These are phyloP conservation scores for Phylloporus sp. DNA, from an alignment of 768 basidiomycete species.

Conservation along the genomic window DNA sequence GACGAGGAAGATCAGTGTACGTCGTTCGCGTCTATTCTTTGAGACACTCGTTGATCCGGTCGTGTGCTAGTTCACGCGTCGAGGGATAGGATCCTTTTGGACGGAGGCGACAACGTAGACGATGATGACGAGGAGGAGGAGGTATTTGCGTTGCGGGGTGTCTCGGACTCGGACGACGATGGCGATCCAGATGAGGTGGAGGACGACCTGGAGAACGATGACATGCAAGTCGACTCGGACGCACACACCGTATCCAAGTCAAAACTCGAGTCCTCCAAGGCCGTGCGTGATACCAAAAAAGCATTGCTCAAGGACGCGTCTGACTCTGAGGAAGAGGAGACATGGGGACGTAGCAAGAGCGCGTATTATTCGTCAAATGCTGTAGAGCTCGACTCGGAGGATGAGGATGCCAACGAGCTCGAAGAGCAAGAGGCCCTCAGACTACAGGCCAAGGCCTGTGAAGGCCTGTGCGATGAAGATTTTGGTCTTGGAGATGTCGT, in stretches of 20 bases:
- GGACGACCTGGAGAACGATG: slow-evolving; percentile 16
- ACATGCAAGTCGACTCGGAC: slow-evolving; percentile 21
- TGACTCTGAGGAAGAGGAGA: slow-evolving; percentile 42
- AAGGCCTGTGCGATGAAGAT: slow-evolving; percentile 71
- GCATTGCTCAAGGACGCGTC: slow-evolving; percentile 5
- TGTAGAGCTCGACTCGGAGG: slow-evolving; percentile 72
- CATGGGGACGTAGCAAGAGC: slow-evolving; percentile 77
- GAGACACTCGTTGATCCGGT: not conserved
- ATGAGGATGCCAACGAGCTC: slow-evolving; percentile 84
- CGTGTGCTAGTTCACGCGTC: slow-evolving; percentile 58
- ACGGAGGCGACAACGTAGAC: slow-evolving; percentile 47
- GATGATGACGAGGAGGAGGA: slow-evolving; percentile 64
- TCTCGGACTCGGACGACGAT: slow-evolving; percentile 34
- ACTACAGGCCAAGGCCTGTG: slow-evolving; percentile 71
- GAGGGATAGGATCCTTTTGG: slow-evolving; percentile 73
- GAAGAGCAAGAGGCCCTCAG: slow-evolving; percentile 86
- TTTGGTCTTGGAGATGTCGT: slow-evolving; percentile 73
- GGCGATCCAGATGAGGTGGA: slow-evolving; percentile 31
- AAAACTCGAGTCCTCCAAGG: slow-evolving; percentile 9
- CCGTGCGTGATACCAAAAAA: slow-evolving; percentile 14
- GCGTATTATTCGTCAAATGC: slow-evolving; percentile 89
- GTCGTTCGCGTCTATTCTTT: slow-evolving; percentile 22
- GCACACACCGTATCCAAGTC: slow-evolving; percentile 7
- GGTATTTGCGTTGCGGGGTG: slow-evolving; percentile 69
- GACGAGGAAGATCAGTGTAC: slow-evolving; percentile 80